Evolutionary conservation across 345 rosid genomes (phyloP).

Genomic region (Citrus mangshanensis): DNA sequence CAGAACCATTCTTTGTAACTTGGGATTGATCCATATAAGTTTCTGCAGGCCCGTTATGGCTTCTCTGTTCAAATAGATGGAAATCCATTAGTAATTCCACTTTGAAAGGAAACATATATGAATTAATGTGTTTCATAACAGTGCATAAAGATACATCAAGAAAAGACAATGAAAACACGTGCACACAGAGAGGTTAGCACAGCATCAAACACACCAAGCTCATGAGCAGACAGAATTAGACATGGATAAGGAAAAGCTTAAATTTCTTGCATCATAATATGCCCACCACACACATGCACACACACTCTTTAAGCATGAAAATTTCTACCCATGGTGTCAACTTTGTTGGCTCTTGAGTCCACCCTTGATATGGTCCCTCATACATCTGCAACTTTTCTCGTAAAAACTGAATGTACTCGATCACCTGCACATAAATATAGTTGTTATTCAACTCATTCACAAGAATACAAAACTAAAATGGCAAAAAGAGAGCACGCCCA

Average conservation of each 20-base stretch:
- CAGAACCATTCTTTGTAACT: constrained; percentile 37
- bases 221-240: neutral
- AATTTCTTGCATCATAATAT: neutral
- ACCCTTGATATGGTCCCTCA: constrained; percentile 63
- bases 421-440: constrained; percentile 44
- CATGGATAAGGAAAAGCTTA: neutral
- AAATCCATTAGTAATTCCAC: neutral
- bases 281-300: neutral
- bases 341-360: constrained; percentile 60
- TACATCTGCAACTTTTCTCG: constrained; percentile 67
- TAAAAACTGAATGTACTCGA: constrained; percentile 75
- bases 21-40: constrained; percentile 44
- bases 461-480: neutral
- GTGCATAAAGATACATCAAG: neutral
- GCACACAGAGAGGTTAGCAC: neutral
- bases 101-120: neutral
- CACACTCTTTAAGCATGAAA: constrained; percentile 2
- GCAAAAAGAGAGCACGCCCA: neutral
- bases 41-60: constrained; percentile 35
- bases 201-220: neutral
- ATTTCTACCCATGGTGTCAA: constrained; percentile 65
- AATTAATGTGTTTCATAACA: neutral
- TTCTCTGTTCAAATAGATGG: constrained; percentile 43
- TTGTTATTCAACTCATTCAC: constrained; percentile 3
- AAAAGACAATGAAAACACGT: neutral